Percentiles rank a stretch among this genome's conserved stretches.
These are phyloP conservation scores for Chalara sp. DNA, from an alignment of 2,329 filamentous ascomycete species.

Conservation along the genomic window DNA sequence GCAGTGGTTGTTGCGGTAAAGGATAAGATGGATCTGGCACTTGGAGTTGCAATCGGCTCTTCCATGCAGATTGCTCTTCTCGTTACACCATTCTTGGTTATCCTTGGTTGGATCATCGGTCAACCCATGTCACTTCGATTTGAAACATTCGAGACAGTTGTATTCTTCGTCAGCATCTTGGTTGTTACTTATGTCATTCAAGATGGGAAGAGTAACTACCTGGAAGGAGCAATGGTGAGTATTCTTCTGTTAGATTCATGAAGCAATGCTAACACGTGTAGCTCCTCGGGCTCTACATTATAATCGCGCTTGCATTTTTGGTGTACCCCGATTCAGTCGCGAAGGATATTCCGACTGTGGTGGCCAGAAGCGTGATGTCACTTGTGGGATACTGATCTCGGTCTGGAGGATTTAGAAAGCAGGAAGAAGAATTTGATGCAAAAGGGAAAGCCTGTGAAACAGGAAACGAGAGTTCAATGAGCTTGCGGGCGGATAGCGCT, in stretches of 20 bases:
- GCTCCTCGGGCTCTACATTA: slow-evolving; percentile 44
- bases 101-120: slow-evolving; percentile 67
- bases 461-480: too few species aligned
- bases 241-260: neutral
- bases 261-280: slow-evolving; percentile 34
- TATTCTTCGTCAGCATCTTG: slow-evolving; percentile 67
- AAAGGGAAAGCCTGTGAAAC: too few species aligned
- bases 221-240: slow-evolving; percentile 64
- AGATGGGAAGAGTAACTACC: slow-evolving; percentile 80
- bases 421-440: too few species aligned
- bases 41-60: slow-evolving; percentile 74
- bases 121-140: slow-evolving; percentile 70
- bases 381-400: slow-evolving; percentile 5
- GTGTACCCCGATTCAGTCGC: slow-evolving; percentile 48
- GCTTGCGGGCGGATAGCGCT: too few species aligned
- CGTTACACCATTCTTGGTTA: slow-evolving; percentile 71
- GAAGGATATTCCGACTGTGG: neutral
- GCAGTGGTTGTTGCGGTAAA: slow-evolving; percentile 69
- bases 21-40: slow-evolving; percentile 68
- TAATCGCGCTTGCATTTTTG: slow-evolving; percentile 53
- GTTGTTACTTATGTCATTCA: slow-evolving; percentile 72
- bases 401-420: too few species aligned
- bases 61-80: slow-evolving; percentile 77
- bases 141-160: slow-evolving; percentile 71
- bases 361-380: slow-evolving; percentile 3